A percentile compares a stretch with the other conserved stretches of the same genome.
Conservation (phyloP, 2,329 filamentous ascomycete species). For the Teratosphaeria epicoccoides region DNA sequence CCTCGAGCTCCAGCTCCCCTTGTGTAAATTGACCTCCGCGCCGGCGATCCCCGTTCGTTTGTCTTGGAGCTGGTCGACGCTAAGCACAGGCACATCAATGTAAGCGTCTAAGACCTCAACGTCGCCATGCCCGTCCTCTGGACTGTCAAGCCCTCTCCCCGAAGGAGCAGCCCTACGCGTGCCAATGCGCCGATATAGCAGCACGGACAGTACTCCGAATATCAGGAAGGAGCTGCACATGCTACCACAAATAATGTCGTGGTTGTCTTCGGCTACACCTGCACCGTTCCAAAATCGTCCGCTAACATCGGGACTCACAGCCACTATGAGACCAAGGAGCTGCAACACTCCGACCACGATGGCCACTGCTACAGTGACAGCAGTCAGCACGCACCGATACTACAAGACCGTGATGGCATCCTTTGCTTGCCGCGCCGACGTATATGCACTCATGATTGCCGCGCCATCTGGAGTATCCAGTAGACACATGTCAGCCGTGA, state of each 20-base stretch:
- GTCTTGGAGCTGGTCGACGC: neutral
- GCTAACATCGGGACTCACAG: slow-evolving; percentile 56
- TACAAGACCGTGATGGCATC: slow-evolving; percentile 87
- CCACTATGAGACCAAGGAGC: slow-evolving; percentile 64
- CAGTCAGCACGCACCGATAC: slow-evolving; percentile 80
- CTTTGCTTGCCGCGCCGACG: slow-evolving; percentile 62
- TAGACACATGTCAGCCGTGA: slow-evolving; percentile 92
- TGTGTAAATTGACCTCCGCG: neutral
- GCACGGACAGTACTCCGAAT: slow-evolving; percentile 60
- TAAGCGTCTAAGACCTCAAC: neutral
- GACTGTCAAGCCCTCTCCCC: no score
- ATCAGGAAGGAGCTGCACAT: slow-evolving; percentile 81
- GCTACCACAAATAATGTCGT: slow-evolving; percentile 72
- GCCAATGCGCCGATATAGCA: slow-evolving; percentile 58
- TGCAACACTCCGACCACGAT: slow-evolving; percentile 80
- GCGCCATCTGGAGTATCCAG: slow-evolving; percentile 83
- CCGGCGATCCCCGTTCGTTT: neutral
- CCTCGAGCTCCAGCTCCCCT: neutral
- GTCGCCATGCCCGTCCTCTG: neutral
- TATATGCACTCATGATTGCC: slow-evolving; percentile 90
- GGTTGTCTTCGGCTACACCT: slow-evolving; percentile 62
- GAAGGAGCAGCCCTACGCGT: neutral
- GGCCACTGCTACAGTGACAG: slow-evolving; percentile 72
- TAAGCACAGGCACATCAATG: no score
- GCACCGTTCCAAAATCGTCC: slow-evolving; percentile 90